Conservation (phyloP, 768 basidiomycete genomes). For the Coprinopsis sp. region DNA sequence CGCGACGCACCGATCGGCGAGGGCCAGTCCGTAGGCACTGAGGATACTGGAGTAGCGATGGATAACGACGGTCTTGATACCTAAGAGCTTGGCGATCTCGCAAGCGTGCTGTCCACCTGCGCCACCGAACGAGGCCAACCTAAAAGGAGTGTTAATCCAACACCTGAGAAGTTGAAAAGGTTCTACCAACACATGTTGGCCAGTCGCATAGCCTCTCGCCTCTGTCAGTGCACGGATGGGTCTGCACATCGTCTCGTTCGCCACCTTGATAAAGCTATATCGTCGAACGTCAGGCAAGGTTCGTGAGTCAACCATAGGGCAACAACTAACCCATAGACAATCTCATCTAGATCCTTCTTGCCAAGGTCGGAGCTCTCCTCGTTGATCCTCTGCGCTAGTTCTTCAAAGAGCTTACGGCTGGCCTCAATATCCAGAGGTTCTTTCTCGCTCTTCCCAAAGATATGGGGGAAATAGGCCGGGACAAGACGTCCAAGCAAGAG, state of each 20-base stretch:
- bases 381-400: conserved; percentile 68
- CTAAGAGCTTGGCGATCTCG: conserved; percentile 82
- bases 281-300: background rate
- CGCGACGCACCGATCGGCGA: conserved; percentile 60
- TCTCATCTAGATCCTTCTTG: conserved; percentile 64
- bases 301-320: background rate
- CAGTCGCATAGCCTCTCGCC: conserved; percentile 79
- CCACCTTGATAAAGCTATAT: conserved; percentile 87
- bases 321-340: conserved; percentile 73
- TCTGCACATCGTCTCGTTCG: conserved; percentile 94
- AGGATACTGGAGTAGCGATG: conserved; percentile 91
- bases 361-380: conserved; percentile 31
- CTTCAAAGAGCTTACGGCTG: conserved; percentile 61
- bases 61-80: conserved; percentile 83
- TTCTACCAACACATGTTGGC: conserved; percentile 54
- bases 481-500: conserved; percentile 83
- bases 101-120: conserved; percentile 92
- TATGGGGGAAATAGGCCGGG: conserved; percentile 91
- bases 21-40: conserved; percentile 90
- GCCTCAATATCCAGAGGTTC: conserved; percentile 79
- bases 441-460: conserved; percentile 86
- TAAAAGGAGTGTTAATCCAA: conserved; percentile 25
- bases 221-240: conserved; percentile 91
- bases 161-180: background rate
- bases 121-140: conserved; percentile 83